Base-by-base conservation (phyloP, 805 yeast species). In the Metschnikowia reukaufii region DNA sequence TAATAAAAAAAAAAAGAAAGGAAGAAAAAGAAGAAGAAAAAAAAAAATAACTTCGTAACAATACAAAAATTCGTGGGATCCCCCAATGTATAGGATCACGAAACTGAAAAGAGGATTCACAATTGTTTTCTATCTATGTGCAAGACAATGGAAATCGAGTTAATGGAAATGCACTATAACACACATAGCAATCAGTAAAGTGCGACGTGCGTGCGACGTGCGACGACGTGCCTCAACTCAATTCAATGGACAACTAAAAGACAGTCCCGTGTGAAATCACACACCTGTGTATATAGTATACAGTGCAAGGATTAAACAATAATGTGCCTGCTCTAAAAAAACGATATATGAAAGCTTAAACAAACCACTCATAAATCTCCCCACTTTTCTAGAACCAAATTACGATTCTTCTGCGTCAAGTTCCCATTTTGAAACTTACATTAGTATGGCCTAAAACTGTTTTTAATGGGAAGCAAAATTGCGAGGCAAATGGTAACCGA, bases 231-330 rank as follows among this genome's bases (percentile, higher is more conserved):
- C 42, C 36, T 38, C 42, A 17, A 13, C 32, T 16, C 30, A 21
- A 1, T 25, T 10, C 30, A 21, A 1, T 25, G 6, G 21, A n/a
- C 39, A 17, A 34, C 18, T n/a, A 9, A 12, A 38, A 23, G 35
- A 17, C 35, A 13, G 32, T 38, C 31, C 21, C 35, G 36, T n/a
- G 40, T 39, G 48, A 40, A 45, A 45, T 45, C 41, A 29, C 29
- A 15, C 20, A n/a, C 37, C 48, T 39, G 48, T 19, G 30, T 31
- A 36, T 15, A 10, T 16, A n/a, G 23, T 19, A 18, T 29, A 35
- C 44, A 39, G 35, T 23, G 15, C 16, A 6, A 10, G 16, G 21
- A 8, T 19, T 13, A 39, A 42, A 36, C 47, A 43, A 43, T 43
- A 32, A 9, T 6, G 29, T 20, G 35, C 42, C 25, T 31, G 19